These are phyloP conservation scores for Kazachstania bromeliacearum DNA, from an alignment of 805 yeast genomes.

Conservation along the genomic window DNA sequence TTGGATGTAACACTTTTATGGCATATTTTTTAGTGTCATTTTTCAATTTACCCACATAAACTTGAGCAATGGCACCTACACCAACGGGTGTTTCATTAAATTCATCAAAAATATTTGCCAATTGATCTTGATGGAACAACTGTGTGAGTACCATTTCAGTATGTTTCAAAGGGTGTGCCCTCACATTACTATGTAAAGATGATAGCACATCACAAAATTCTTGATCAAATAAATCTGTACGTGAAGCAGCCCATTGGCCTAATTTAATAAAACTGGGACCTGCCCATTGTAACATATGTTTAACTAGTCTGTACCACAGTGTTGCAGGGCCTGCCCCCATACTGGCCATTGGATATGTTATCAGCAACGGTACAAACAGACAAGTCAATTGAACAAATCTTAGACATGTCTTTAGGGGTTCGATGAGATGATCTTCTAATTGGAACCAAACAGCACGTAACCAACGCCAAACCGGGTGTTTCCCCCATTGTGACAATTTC, in stretches of 20 bases:
- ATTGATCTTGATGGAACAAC: conserved; percentile 36
- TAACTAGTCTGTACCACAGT: conserved; percentile 58
- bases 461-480: too few relatives aligned
- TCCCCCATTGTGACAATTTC: too few relatives aligned
- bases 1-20: conserved; percentile 86
- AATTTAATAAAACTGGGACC: conserved; percentile 89
- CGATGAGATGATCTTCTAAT: conserved; percentile 47
- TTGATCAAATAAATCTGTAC: conserved; percentile 84
- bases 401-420: conserved; percentile 58
- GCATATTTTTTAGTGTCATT: conserved; percentile 54
- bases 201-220: conserved; percentile 72
- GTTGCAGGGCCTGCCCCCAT: conserved; percentile 31
- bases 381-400: conserved; percentile 61
- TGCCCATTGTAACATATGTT: conserved; percentile 65
- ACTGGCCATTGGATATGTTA: conserved; percentile 49
- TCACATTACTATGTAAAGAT: conserved; percentile 72
- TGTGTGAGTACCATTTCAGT: conserved; percentile 46
- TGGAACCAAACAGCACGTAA: too few relatives aligned
- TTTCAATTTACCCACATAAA: conserved; percentile 58
- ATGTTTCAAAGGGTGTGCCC: conserved; percentile 53
- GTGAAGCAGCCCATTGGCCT: conserved; percentile 98
- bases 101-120: conserved; percentile 74
- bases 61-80: conserved; percentile 98
- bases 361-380: conserved; percentile 61
- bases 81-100: conserved; percentile 74